These are phyloP conservation scores for Quercus berberidifolia DNA, from an alignment of 306 rosid genomes.

Conservation along the genomic window DNA sequence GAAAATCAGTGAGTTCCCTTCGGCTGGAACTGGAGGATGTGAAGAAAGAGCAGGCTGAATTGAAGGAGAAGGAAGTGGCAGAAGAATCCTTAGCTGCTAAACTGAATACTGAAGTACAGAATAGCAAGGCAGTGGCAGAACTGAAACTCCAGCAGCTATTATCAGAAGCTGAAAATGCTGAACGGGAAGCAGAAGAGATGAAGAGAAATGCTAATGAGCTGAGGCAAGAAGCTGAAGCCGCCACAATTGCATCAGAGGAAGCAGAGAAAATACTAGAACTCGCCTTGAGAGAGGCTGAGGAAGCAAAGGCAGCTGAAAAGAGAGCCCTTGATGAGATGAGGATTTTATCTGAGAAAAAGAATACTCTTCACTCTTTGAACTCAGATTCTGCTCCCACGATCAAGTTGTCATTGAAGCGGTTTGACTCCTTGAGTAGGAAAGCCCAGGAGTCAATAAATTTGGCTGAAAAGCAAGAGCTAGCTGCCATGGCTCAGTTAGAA, in stretches of 20 bases:
- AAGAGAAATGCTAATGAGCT: conserved; percentile 37
- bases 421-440: conserved; percentile 45
- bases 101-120: conserved; percentile 25
- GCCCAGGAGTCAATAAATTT: conserved; percentile 38
- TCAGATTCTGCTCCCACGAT: conserved; percentile 36
- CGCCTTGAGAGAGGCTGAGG: conserved; percentile 45
- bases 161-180: conserved; percentile 39
- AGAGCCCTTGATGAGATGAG: conserved; percentile 51
- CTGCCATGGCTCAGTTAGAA: conserved; percentile 34
- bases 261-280: conserved; percentile 42
- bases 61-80: conserved; percentile 32
- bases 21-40: conserved; percentile 50
- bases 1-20: conserved; percentile 40
- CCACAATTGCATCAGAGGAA: conserved; percentile 34
- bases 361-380: not conserved
- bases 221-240: conserved; percentile 45
- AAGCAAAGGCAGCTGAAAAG: conserved; percentile 58
- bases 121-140: conserved; percentile 16
- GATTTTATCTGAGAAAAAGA: conserved; percentile 32
- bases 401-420: conserved; percentile 42
- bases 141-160: conserved; percentile 33
- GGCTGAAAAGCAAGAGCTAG: conserved; percentile 53
- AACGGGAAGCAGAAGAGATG: conserved; percentile 52
- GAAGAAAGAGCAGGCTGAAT: conserved; percentile 36
- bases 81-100: conserved; percentile 33